Percentiles rank a stretch among this genome's conserved stretches.
Conservation (phyloP, 768 basidiomycete species). For the Termitomyces sp. region DNA sequence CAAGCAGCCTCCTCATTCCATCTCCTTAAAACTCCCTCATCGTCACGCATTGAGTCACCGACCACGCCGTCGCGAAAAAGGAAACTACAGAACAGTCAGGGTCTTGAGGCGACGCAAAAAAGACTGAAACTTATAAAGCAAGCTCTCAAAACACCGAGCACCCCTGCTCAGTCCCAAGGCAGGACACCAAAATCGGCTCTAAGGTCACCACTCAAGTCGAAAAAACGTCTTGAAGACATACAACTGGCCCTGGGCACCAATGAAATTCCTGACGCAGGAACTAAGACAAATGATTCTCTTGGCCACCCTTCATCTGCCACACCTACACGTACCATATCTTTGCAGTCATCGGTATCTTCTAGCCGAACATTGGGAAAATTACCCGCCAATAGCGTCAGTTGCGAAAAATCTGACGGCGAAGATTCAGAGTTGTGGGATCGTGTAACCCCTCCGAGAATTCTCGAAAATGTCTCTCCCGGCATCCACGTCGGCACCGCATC, state of each 20-base stretch:
- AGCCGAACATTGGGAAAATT: background rate
- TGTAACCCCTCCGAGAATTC: slow-evolving; percentile 5
- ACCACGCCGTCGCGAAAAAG: slow-evolving; percentile 11
- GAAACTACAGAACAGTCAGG: background rate
- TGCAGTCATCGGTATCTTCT: background rate
- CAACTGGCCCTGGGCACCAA: background rate
- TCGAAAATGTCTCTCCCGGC: background rate
- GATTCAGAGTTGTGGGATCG: slow-evolving; percentile 6
- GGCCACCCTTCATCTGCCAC: background rate
- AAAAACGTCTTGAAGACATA: slow-evolving; percentile 1
- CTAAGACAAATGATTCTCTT: background rate
- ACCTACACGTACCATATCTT: background rate
- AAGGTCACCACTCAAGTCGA: background rate
- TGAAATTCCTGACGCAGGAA: background rate
- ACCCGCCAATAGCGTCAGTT: background rate
- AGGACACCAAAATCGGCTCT: background rate
- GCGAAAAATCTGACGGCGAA: background rate
- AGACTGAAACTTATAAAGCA: slow-evolving; percentile 16
- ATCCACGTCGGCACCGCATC: background rate
- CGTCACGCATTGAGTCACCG: background rate
- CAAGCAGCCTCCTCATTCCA: background rate
- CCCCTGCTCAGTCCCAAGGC: background rate
- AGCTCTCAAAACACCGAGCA: slow-evolving; percentile 5
- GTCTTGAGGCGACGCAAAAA: slow-evolving; percentile 12
- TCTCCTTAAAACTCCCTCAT: background rate